These are phyloP conservation scores for Citrullus amarus DNA, from an alignment of 306 rosid genomes.

Conservation along the genomic window DNA sequence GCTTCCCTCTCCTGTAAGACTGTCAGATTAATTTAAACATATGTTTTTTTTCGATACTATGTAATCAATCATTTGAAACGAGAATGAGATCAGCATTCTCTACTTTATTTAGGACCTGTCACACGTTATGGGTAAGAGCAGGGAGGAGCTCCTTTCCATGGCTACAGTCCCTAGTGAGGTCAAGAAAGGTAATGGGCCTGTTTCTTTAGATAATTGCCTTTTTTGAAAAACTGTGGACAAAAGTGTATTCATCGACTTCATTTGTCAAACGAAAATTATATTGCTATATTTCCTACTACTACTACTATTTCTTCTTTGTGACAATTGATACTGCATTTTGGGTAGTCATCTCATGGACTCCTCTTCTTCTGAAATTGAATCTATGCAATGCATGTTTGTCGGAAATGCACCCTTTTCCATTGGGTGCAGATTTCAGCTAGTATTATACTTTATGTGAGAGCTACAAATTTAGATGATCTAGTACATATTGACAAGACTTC, in stretches of 20 bases:
- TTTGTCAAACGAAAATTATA: not conserved
- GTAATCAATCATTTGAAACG: not conserved
- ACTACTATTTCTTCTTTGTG: conserved; percentile 2
- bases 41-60: not conserved
- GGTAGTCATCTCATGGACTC: not conserved
- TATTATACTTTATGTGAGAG: not conserved
- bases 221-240: not conserved
- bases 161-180: conserved; percentile 34
- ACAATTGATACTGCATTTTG: not conserved
- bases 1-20: conserved; percentile 77
- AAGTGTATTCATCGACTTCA: not conserved
- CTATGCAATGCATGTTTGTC: not conserved
- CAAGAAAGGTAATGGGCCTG: conserved; percentile 35
- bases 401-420: not conserved
- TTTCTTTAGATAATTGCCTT: not conserved
- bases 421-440: not conserved
- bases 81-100: not conserved
- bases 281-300: not conserved
- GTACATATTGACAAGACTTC: not conserved
- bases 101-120: conserved; percentile 54
- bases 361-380: not conserved
- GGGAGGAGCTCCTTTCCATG: conserved; percentile 71
- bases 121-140: conserved; percentile 69
- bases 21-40: not conserved
- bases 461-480: not conserved